Evolutionary conservation across 352 stramenopile genomes (phyloP).

Genomic region (Plasmopara muralis): DNA sequence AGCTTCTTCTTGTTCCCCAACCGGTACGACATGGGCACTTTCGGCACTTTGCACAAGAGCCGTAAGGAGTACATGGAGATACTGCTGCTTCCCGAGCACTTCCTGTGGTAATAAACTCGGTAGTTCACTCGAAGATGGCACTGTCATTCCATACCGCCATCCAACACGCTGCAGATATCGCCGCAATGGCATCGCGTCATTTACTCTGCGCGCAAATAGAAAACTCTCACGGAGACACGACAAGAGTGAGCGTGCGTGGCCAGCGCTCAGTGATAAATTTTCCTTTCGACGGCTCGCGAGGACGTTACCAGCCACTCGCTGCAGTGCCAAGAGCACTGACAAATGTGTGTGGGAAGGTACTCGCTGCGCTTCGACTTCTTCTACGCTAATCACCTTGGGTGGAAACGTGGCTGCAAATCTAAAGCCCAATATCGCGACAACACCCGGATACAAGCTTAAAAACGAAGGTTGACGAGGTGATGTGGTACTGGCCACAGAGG

Average conservation of each 20-base stretch:
- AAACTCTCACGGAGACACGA: constrained; percentile 64
- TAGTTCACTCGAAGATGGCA: constrained; percentile 31
- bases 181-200: constrained; percentile 53
- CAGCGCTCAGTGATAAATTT: constrained; percentile 46
- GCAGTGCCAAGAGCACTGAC: constrained; percentile 56
- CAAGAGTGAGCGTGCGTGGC: constrained; percentile 43
- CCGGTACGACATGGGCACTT: constrained; percentile 16
- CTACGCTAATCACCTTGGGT: constrained; percentile 47
- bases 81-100: constrained; percentile 71
- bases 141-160: constrained; percentile 45
- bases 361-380: constrained; percentile 46
- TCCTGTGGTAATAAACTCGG: constrained; percentile 68
- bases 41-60: constrained; percentile 27
- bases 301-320: constrained; percentile 63
- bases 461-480: constrained; percentile 50
- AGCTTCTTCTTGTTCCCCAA: constrained; percentile 49
- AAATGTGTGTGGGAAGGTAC: constrained; percentile 64
- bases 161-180: constrained; percentile 39
- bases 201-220: constrained; percentile 63
- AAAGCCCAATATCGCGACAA: constrained; percentile 47
- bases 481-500: constrained; percentile 5
- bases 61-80: constrained; percentile 57
- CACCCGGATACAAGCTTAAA: constrained; percentile 64
- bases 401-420: constrained; percentile 46
- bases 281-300: constrained; percentile 37